A percentile compares a stretch with the other conserved stretches of the same genome.
phyloP scores from a whole-genome alignment of 1,284 basidiomycete species.

The Malassezia dermatis region DNA sequence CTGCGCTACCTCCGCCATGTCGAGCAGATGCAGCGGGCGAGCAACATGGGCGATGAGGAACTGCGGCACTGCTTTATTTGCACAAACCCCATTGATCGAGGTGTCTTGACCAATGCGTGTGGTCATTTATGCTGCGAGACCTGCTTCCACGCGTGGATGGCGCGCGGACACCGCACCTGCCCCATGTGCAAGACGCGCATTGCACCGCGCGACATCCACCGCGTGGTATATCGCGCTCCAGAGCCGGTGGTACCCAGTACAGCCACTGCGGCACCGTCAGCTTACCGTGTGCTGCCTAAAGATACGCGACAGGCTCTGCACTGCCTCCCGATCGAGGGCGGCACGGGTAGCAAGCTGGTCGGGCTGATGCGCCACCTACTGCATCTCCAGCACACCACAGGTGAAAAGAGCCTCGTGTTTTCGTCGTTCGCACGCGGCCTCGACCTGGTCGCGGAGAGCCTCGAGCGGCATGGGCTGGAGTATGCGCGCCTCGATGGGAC shows the following conservation, averaged over 20 bases:
- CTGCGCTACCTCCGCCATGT: slow-evolving; percentile 36
- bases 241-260: neutral
- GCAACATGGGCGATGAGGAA: slow-evolving; percentile 13
- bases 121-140: slow-evolving; percentile 36
- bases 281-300: slow-evolving; percentile 20
- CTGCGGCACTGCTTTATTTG: slow-evolving; percentile 35
- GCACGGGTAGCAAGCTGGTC: slow-evolving; percentile 41
- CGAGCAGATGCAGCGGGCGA: slow-evolving; percentile 22
- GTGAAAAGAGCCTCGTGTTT: slow-evolving; percentile 41
- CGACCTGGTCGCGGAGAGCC: slow-evolving; percentile 33
- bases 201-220: slow-evolving; percentile 29
- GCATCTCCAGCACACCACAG: slow-evolving; percentile 20
- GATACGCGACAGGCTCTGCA: slow-evolving; percentile 19
- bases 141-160: slow-evolving; percentile 42
- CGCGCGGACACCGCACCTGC: slow-evolving; percentile 27
- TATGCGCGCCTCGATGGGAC: slow-evolving; percentile 26
- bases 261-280: neutral
- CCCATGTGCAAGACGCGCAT: slow-evolving; percentile 37
- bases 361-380: slow-evolving; percentile 32
- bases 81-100: slow-evolving; percentile 34
- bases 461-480: slow-evolving; percentile 30
- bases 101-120: slow-evolving; percentile 34
- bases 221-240: slow-evolving; percentile 27
- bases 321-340: slow-evolving; percentile 20
- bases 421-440: slow-evolving; percentile 40